Conservation (phyloP, 2,329 filamentous ascomycete genomes). For the Paraphaeosphaeria minitans region DNA sequence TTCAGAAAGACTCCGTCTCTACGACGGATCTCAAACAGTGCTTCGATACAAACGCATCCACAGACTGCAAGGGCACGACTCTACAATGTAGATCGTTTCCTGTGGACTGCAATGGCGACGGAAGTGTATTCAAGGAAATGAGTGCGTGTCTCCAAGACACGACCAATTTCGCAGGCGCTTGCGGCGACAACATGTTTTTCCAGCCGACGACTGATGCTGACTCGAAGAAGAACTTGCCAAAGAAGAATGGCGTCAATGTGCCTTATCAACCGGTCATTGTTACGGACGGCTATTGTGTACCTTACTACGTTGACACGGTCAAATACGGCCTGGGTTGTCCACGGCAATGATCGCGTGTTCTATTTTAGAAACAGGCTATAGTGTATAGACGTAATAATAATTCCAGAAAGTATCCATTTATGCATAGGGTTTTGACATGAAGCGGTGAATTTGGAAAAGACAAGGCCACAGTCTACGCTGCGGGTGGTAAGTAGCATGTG, state of each 20-base stretch:
- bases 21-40: constrained; percentile 2
- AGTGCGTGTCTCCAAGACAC: neutral
- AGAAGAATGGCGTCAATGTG: neutral
- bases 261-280: neutral
- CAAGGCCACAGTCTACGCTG: neutral
- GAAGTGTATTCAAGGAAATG: neutral
- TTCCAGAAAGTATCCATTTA: neutral
- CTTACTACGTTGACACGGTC: neutral
- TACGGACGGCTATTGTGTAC: neutral
- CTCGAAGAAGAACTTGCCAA: constrained; percentile 1
- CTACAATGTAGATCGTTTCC: neutral
- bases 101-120: neutral
- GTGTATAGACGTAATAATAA: neutral
- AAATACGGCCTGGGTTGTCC: neutral
- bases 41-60: neutral
- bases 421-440: neutral
- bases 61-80: neutral
- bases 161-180: neutral
- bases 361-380: neutral
- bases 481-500: neutral
- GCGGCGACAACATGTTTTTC: neutral
- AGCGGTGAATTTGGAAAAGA: no score
- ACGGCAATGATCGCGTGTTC: neutral
- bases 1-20: neutral
- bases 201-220: neutral